These are phyloP conservation scores for Rubia peregrina DNA, from an alignment of 305 asterid species.

Conservation along the genomic window DNA sequence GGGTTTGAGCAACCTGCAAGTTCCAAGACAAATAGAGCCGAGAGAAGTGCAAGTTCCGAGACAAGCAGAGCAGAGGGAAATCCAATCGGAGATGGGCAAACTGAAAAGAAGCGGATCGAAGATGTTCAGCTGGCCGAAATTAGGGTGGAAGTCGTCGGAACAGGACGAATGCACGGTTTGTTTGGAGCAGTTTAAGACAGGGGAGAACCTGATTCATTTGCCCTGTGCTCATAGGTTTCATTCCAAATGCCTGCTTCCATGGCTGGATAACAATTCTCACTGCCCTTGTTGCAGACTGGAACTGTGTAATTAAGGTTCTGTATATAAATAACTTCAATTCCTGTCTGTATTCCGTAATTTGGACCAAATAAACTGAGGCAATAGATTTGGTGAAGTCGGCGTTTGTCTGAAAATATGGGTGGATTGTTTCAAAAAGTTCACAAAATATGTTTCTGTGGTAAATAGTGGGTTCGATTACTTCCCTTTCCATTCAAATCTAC, in stretches of 20 bases:
- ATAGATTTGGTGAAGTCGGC: too few species aligned
- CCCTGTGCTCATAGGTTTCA: conserved; percentile 60
- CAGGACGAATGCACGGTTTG: conserved; percentile 64
- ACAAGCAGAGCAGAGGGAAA: conserved; percentile 7
- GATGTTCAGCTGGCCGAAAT: conserved; percentile 24
- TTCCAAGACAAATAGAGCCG: conserved; percentile 13
- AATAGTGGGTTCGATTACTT: too few species aligned
- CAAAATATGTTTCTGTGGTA: too few species aligned
- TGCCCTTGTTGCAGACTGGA: conserved; percentile 68
- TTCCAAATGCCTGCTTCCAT: conserved; percentile 50
- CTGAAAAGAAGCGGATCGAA: conserved; percentile 20
- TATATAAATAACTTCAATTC: background rate
- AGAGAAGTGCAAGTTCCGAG: too few species aligned
- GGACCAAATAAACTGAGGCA: too few species aligned
- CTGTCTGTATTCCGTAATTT: background rate
- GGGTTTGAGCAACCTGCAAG: conserved; percentile 13
- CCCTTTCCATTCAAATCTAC: too few species aligned
- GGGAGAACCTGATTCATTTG: conserved; percentile 44
- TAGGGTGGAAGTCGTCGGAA: conserved; percentile 48
- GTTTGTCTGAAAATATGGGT: too few species aligned
- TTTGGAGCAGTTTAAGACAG: conserved; percentile 40
- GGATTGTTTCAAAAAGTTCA: too few species aligned
- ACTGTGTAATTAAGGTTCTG: conserved; percentile 10
- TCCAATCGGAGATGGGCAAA: conserved; percentile 8
- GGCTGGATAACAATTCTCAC: conserved; percentile 46